Evolutionary conservation across 768 basidiomycete species (phyloP), one percentile per base, ranked within the genome.

Genomic region (Lentinus tigrinus): DNA sequence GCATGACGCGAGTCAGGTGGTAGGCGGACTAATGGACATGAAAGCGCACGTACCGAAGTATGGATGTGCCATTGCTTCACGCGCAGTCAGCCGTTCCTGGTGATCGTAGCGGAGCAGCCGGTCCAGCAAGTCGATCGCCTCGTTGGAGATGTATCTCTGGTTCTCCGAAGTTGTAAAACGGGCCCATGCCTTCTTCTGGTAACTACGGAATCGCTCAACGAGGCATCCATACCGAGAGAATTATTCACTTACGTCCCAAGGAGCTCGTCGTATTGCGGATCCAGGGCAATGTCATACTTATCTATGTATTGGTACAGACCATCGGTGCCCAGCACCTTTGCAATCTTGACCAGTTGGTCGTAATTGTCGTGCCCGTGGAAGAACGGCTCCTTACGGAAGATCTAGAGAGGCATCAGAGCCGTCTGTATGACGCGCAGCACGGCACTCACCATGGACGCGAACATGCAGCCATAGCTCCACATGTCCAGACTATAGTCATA

Each of bases 301-400:
- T 95, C 92, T 60, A 93, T 84, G 73, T 98, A 98, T 42, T 85
- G 78, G 70, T 92, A 96, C 36, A 98, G 75, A 67, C 96, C 96
- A 64, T 98, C 96, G 4, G 96, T 98, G 44, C 96, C 96, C 59
- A 98, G 80, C 49, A 98, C 95, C 77, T 98, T 98, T 54, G 94
- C 88, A 63, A 98, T 98, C 77, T 97, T 98, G 69, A 96, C 95
- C 57, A 98, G 78, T 70, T 98, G 96, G 75, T 98, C 96, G 68
- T 96, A 96, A 74, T 98, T 98, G 74, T 98, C 95, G 70, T 97
- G 95, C 16, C 96, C 96, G 68, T 98, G 96, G 84, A 98, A 98
- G 78, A 98, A 97, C 23, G 96, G 96, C 72, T 98, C 96, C 73
- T 98, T 98, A 65, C 96, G 87, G 84, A 98, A 98, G 68, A 98